Evolutionary conservation across 2,329 filamentous ascomycete genomes (phyloP).

Genomic region (Monosporascus sp.): DNA sequence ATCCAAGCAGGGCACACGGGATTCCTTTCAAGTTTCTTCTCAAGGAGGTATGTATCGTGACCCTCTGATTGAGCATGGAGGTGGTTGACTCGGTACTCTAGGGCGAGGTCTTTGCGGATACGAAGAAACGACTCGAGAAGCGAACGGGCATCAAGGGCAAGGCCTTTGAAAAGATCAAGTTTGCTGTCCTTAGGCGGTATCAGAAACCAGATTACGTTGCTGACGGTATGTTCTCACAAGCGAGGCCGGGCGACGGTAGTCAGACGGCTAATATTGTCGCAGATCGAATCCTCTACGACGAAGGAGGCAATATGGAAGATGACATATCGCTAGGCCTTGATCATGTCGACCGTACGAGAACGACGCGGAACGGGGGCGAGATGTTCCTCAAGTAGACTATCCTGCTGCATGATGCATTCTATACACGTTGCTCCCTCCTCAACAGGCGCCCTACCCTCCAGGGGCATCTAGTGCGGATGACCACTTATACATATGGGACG

Average conservation of each 20-base stretch:
- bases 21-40: slow-evolving; percentile 88
- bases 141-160: slow-evolving; percentile 95
- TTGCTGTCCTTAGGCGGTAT: slow-evolving; percentile 71
- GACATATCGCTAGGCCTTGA: slow-evolving; percentile 63
- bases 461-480: background rate
- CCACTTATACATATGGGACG: background rate
- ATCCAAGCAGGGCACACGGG: slow-evolving; percentile 77
- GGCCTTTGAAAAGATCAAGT: slow-evolving; percentile 97
- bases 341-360: slow-evolving; percentile 58
- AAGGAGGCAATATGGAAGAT: slow-evolving; percentile 43
- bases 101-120: slow-evolving; percentile 84
- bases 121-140: slow-evolving; percentile 90
- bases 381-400: slow-evolving; percentile 47
- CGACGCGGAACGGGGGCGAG: slow-evolving; percentile 56
- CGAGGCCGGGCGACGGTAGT: background rate
- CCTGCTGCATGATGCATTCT: background rate
- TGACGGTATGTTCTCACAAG: slow-evolving; percentile 62
- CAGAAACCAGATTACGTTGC: slow-evolving; percentile 74
- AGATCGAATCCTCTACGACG: slow-evolving; percentile 56
- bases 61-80: background rate
- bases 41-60: slow-evolving; percentile 58
- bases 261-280: slow-evolving; percentile 16
- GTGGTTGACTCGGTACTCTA: slow-evolving; percentile 32
- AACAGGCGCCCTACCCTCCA: background rate
- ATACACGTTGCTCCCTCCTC: background rate